Percentiles rank a stretch among this genome's conserved stretches.
Conservation (phyloP, 441 rosid genomes). For the Gossypium schwendimanii region DNA sequence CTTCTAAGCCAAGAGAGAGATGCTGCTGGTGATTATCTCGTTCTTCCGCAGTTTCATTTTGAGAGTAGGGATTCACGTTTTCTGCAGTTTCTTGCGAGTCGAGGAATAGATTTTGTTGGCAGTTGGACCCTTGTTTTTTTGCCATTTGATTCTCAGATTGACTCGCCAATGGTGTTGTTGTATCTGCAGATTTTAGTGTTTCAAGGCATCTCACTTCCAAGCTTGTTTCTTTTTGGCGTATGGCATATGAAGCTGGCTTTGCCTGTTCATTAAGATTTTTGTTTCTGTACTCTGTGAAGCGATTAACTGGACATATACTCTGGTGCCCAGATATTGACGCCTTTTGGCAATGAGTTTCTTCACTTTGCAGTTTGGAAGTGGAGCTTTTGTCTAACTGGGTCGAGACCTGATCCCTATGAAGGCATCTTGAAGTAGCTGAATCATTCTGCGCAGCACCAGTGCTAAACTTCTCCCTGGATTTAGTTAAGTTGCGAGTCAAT, state of each 20-base stretch:
- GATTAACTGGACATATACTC: background rate
- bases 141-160: constrained; percentile 24
- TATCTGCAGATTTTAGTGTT: background rate
- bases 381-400: constrained; percentile 13
- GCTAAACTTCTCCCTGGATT: constrained; percentile 51
- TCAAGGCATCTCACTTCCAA: background rate
- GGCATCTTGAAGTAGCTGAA: constrained; percentile 9
- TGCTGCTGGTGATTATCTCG: constrained; percentile 10
- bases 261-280: constrained; percentile 15
- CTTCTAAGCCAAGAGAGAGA: constrained; percentile 7
- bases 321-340: background rate
- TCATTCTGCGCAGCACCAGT: constrained; percentile 25
- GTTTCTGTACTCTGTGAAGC: background rate
- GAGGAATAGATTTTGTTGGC: background rate
- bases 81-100: constrained; percentile 21
- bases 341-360: constrained; percentile 14
- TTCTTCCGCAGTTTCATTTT: constrained; percentile 22
- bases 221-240: constrained; percentile 12
- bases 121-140: constrained; percentile 12
- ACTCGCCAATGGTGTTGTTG: background rate
- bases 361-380: constrained; percentile 12
- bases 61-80: constrained; percentile 10
- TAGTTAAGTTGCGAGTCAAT: constrained; percentile 8
- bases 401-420: background rate
- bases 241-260: constrained; percentile 16